Conservation (phyloP, 257 asterid species). For the Plantago major region DNA sequence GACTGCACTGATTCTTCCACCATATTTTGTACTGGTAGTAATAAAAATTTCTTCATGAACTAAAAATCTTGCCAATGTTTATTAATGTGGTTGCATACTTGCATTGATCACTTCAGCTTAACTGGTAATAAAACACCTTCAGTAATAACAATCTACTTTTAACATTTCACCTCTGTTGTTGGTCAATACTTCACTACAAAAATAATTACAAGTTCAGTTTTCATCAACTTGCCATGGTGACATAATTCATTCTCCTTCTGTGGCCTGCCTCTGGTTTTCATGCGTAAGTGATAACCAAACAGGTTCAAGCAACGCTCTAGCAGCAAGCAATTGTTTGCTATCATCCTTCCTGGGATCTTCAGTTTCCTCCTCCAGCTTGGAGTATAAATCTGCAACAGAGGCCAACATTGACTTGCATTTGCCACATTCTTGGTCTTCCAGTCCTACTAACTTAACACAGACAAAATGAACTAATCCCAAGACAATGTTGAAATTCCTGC, state of each 20-base stretch:
- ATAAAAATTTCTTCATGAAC: not conserved
- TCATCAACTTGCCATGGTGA: too few species aligned
- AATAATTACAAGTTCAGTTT: too few species aligned
- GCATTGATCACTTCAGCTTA: too few species aligned
- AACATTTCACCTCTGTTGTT: too few species aligned
- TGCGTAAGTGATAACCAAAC: slow-evolving; percentile 40
- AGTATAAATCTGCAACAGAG: slow-evolving; percentile 37
- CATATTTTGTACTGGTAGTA: too few species aligned
- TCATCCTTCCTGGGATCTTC: slow-evolving; percentile 34
- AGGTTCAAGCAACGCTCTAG: slow-evolving; percentile 63
- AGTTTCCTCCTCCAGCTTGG: slow-evolving; percentile 36
- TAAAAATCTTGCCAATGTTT: too few species aligned
- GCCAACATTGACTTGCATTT: slow-evolving; percentile 47
- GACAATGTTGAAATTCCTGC: slow-evolving; percentile 42
- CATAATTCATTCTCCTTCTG: slow-evolving; percentile 34
- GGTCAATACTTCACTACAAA: too few species aligned
- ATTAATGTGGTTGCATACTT: too few species aligned
- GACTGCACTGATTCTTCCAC: not conserved
- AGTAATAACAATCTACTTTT: too few species aligned
- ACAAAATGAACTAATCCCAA: slow-evolving; percentile 68
- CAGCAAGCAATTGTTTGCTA: slow-evolving; percentile 36
- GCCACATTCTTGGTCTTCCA: slow-evolving; percentile 43
- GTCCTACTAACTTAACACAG: slow-evolving; percentile 45
- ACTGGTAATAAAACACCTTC: too few species aligned
- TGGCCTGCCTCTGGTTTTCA: slow-evolving; percentile 29